Conservation (phyloP, 1,284 basidiomycete genomes). For the Pulveroboletus sp. region DNA sequence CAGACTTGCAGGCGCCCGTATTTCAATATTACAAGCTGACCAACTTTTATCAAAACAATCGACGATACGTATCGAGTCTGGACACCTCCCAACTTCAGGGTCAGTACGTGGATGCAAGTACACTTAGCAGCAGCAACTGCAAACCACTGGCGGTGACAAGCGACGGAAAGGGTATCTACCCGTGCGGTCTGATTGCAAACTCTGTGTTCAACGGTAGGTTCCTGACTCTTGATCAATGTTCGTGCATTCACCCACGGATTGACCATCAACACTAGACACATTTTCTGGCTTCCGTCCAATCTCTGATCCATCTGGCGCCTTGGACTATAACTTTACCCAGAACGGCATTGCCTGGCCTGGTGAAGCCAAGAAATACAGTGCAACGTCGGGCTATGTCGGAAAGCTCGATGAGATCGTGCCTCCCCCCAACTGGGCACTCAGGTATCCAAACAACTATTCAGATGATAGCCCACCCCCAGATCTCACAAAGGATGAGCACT, state of each 20-base stretch:
- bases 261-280: constrained; percentile 59
- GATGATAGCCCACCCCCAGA: constrained; percentile 71
- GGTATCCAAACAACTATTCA: constrained; percentile 79
- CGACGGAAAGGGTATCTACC: constrained; percentile 71
- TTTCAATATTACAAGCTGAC: constrained; percentile 97
- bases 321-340: constrained; percentile 77
- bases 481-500: constrained; percentile 83
- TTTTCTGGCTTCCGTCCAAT: constrained; percentile 65
- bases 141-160: constrained; percentile 75
- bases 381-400: constrained; percentile 55
- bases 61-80: constrained; percentile 94
- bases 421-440: constrained; percentile 86
- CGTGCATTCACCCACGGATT: not conserved
- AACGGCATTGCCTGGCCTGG: constrained; percentile 93
- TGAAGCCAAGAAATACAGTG: constrained; percentile 87
- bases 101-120: constrained; percentile 51
- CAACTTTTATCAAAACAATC: constrained; percentile 98
- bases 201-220: constrained; percentile 91
- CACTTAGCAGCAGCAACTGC: constrained; percentile 79
- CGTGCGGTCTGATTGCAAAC: constrained; percentile 97
- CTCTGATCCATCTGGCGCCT: constrained; percentile 51
- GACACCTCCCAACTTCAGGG: constrained; percentile 87
- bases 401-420: constrained; percentile 70
- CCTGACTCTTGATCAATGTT: not conserved
- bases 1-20: constrained; percentile 74